phyloP scores from a whole-genome alignment of 2,329 filamentous ascomycete species.

The Elsinoe arachidis region DNA sequence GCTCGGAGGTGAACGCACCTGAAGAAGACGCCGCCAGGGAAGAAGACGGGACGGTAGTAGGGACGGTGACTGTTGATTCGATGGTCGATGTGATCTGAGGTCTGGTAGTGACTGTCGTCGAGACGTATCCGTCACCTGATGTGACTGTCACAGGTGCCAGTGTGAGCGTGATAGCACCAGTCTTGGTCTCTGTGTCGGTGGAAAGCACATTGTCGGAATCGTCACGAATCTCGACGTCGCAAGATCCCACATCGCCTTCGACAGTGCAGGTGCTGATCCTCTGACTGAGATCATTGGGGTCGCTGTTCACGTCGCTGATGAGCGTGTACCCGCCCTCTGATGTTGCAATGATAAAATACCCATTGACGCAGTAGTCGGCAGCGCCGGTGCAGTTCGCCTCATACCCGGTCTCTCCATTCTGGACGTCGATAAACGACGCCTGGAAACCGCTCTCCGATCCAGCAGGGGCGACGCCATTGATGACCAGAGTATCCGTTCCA shows the following conservation, averaged over 20 bases:
- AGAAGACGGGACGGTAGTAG: not conserved
- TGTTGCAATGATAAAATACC: not conserved
- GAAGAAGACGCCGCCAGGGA: not conserved
- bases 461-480: not conserved
- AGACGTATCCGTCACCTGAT: not conserved
- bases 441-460: not conserved
- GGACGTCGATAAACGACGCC: not conserved
- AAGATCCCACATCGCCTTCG: not conserved
- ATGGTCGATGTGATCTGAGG: constrained; percentile 2
- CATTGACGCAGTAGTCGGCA: constrained; percentile 5
- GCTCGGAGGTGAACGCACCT: not conserved
- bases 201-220: not conserved
- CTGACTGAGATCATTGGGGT: not conserved
- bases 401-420: not conserved
- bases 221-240: not conserved
- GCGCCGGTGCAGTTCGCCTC: not conserved
- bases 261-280: not conserved
- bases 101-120: not conserved
- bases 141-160: not conserved
- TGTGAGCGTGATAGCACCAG: not conserved
- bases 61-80: not conserved
- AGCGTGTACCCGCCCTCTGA: not conserved
- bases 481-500: not conserved
- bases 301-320: not conserved
- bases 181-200: not conserved